Conservation (phyloP, 768 basidiomycete genomes). For the Kwoniella heveanensis region DNA sequence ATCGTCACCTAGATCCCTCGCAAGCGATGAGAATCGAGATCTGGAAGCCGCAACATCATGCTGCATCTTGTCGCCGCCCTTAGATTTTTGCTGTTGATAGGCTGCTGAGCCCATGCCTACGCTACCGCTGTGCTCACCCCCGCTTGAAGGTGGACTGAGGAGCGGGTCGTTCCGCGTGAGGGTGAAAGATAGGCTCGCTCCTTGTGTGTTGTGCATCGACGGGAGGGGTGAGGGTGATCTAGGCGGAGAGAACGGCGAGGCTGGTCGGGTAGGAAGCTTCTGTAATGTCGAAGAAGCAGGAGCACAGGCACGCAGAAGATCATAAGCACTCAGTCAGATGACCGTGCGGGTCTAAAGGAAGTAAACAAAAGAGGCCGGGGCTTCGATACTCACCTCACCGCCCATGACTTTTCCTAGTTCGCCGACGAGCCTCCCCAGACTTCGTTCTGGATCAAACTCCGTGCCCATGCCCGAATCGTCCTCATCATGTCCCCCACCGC, state of each 20-base stretch:
- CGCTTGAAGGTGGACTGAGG: constrained; percentile 36
- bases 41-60: background rate
- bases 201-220: constrained; percentile 22
- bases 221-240: constrained; percentile 50
- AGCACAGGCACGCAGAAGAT: background rate
- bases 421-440: constrained; percentile 50
- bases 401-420: constrained; percentile 49
- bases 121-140: constrained; percentile 5
- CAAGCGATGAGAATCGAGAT: constrained; percentile 21
- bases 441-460: constrained; percentile 53
- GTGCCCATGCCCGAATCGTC: constrained; percentile 74
- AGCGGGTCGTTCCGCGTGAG: constrained; percentile 40
- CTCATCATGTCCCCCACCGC: constrained; percentile 58
- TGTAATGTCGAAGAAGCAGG: background rate
- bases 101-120: background rate
- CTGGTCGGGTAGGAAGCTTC: constrained; percentile 27
- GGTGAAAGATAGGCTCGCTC: constrained; percentile 40
- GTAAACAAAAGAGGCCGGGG: no score
- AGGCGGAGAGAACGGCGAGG: constrained; percentile 48
- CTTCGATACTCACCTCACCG: constrained; percentile 29
- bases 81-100: constrained; percentile 3
- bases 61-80: background rate
- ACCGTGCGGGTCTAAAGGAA: no score
- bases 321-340: no score
- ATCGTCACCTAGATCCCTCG: constrained; percentile 23